Conservation (phyloP, 768 basidiomycete genomes). For the Lactarius pseudohatsudake region DNA sequence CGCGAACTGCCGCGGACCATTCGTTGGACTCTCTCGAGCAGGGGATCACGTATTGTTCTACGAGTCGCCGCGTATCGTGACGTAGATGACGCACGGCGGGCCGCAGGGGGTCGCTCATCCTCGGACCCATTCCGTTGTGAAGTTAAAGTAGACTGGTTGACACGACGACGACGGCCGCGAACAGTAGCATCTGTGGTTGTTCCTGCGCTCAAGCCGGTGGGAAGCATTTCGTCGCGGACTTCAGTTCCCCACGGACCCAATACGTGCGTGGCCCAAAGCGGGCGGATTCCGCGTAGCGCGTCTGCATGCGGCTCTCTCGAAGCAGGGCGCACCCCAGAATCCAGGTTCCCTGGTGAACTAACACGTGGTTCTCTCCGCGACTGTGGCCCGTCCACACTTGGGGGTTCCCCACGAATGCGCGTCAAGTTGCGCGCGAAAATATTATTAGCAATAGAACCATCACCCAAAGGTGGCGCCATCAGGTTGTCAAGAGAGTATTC, state of each 20-base stretch:
- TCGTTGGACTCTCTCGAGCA: constrained; percentile 21
- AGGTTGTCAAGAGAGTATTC: constrained; percentile 12
- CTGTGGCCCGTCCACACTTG: constrained; percentile 14
- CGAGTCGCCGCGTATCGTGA: constrained; percentile 21
- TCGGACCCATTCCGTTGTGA: constrained; percentile 22
- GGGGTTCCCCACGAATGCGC: constrained; percentile 17
- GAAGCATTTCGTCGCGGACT: constrained; percentile 6
- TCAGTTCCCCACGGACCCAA: constrained; percentile 20
- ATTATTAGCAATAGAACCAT: not conserved
- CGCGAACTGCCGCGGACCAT: constrained; percentile 24
- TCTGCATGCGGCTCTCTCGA: constrained; percentile 22
- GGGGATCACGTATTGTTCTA: constrained; percentile 19
- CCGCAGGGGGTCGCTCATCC: constrained; percentile 18
- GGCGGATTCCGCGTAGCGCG: constrained; percentile 20
- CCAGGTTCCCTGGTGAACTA: constrained; percentile 10
- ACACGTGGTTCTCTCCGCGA: constrained; percentile 12
- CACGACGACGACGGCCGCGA: constrained; percentile 23
- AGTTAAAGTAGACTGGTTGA: constrained; percentile 20
- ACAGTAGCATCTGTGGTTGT: constrained; percentile 4
- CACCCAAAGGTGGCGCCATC: not conserved
- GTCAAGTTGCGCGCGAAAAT: constrained; percentile 13
- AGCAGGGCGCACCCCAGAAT: constrained; percentile 10
- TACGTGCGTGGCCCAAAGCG: constrained; percentile 19
- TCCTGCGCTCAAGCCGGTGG: not conserved
- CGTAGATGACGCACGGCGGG: constrained; percentile 19